phyloP scores from a whole-genome alignment of 805 yeast species.

The Kodamaea leandrae region DNA sequence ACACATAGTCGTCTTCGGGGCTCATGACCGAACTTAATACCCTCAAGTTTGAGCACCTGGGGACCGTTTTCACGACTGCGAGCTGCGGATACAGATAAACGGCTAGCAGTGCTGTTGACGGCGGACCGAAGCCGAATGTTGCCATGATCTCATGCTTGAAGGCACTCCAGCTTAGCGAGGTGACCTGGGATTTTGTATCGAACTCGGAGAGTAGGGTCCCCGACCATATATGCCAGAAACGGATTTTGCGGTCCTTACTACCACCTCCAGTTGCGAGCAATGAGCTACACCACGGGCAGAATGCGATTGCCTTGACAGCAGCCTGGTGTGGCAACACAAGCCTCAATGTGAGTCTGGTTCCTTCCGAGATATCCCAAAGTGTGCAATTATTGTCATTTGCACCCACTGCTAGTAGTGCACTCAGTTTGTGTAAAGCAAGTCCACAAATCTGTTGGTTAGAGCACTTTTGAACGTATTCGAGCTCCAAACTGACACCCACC shows the following conservation, averaged over 20 bases:
- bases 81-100: conserved; percentile 70
- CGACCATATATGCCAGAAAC: conserved; percentile 83
- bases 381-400: conserved; percentile 81
- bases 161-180: conserved; percentile 75
- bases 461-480: conserved; percentile 20
- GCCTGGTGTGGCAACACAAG: conserved; percentile 66
- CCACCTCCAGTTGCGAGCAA: conserved; percentile 92
- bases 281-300: conserved; percentile 85
- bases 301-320: conserved; percentile 87
- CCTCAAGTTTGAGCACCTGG: conserved; percentile 51
- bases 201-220: conserved; percentile 65
- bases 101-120: not conserved
- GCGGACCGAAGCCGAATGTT: conserved; percentile 74
- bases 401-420: conserved; percentile 68
- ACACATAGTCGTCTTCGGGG: conserved; percentile 59
- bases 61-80: conserved; percentile 47
- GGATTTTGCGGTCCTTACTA: conserved; percentile 68
- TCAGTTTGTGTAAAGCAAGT: conserved; percentile 55
- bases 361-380: conserved; percentile 60
- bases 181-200: conserved; percentile 69
- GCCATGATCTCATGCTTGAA: conserved; percentile 64
- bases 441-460: conserved; percentile 41
- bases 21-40: conserved; percentile 66
- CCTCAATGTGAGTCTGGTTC: conserved; percentile 38
- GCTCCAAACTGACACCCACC: conserved; percentile 14